Conservation (phyloP, 306 rosid genomes). For the Crataegus laevigata region DNA sequence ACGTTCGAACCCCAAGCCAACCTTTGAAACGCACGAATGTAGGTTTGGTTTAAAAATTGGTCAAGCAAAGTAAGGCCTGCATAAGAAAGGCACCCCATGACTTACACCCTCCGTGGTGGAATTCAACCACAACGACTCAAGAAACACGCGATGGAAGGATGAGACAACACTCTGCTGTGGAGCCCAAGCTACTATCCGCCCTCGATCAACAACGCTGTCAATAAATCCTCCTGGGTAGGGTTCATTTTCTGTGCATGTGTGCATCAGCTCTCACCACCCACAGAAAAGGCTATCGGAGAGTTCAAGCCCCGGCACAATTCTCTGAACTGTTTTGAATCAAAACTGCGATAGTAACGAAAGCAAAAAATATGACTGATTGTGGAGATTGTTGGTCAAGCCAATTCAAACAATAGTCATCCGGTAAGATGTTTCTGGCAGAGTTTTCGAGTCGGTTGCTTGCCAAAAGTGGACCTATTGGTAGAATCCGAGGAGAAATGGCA, state of each 20-base stretch:
- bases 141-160: background rate
- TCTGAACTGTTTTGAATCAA: background rate
- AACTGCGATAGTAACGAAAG: background rate
- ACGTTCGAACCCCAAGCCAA: conserved; percentile 32
- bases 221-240: background rate
- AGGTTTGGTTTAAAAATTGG: background rate
- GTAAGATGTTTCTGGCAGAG: background rate
- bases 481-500: background rate
- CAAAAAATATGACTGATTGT: background rate
- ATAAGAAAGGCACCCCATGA: background rate
- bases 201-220: background rate
- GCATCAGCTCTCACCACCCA: background rate
- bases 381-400: background rate
- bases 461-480: background rate
- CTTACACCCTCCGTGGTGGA: background rate
- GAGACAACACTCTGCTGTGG: background rate
- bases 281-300: background rate
- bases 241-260: background rate
- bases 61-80: background rate
- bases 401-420: background rate
- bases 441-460: background rate
- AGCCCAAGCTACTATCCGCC: background rate
- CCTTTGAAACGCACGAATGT: conserved; percentile 41
- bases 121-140: background rate
- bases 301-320: background rate